phyloP scores from a whole-genome alignment of 1,284 basidiomycete species.

The Puccinia triticina region DNA sequence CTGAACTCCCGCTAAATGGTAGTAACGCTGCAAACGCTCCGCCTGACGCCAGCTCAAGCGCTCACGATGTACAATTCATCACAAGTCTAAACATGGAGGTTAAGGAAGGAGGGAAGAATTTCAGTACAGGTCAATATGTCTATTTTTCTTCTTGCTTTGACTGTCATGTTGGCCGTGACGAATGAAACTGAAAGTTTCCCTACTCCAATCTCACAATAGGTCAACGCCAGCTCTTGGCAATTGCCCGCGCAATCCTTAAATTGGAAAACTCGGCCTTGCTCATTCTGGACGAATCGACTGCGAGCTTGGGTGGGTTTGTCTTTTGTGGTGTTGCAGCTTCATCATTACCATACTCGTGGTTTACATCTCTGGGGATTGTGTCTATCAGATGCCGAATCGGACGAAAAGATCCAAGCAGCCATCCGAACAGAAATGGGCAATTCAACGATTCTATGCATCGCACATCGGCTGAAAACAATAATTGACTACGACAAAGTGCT shows the following conservation, averaged over 20 bases:
- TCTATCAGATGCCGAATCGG: conserved; percentile 39
- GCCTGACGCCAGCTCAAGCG: conserved; percentile 52
- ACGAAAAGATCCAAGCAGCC: conserved; percentile 67
- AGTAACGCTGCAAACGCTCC: conserved; percentile 36
- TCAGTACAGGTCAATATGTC: conserved; percentile 57
- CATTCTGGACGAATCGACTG: conserved; percentile 57
- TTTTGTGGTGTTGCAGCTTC: neutral
- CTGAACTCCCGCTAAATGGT: neutral
- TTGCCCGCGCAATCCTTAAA: conserved; percentile 60
- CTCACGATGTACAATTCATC: conserved; percentile 51
- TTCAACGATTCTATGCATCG: conserved; percentile 64
- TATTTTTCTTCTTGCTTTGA: neutral
- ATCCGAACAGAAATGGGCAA: conserved; percentile 73
- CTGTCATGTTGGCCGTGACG: neutral
- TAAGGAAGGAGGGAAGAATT: conserved; percentile 59
- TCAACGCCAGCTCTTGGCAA: conserved; percentile 59
- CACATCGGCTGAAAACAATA: conserved; percentile 71
- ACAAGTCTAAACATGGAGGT: conserved; percentile 58
- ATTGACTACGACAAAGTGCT: conserved; percentile 64
- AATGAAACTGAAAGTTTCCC: neutral
- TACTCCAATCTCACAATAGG: conserved; percentile 7
- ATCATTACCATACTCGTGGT: neutral
- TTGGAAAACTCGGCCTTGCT: conserved; percentile 58
- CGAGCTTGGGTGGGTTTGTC: conserved; percentile 45
- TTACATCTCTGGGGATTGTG: neutral